phyloP scores from a whole-genome alignment of 2,329 filamentous ascomycete genomes.

The Monilinia polystroma region DNA sequence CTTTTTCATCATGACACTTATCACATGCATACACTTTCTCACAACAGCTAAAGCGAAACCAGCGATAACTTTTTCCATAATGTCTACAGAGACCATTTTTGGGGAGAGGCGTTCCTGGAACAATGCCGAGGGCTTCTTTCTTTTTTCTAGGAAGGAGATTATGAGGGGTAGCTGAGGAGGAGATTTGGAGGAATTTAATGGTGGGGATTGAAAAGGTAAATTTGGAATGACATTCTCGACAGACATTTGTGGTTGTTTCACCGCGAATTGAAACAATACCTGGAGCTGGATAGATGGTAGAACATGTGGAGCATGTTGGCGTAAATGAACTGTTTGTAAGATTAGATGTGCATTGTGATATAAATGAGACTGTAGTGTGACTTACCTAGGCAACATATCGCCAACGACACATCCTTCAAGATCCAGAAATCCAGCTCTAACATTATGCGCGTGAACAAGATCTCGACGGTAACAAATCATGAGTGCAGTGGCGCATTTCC shows the following conservation, averaged over 20 bases:
- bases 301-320: conserved; percentile 76
- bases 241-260: conserved; percentile 71
- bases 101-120: conserved; percentile 56
- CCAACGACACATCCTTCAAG: conserved; percentile 70
- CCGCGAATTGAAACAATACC: conserved; percentile 72
- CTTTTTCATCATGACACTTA: conserved; percentile 70
- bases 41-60: conserved; percentile 67
- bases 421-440: conserved; percentile 77
- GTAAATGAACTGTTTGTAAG: conserved; percentile 62
- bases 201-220: conserved; percentile 79
- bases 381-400: conserved; percentile 70
- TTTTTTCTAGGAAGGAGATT: conserved; percentile 46
- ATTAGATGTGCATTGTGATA: conserved; percentile 4
- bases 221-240: conserved; percentile 74
- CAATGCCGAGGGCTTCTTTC: conserved; percentile 56
- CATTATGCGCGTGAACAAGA: conserved; percentile 69
- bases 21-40: conserved; percentile 60
- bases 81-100: conserved; percentile 55
- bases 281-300: conserved; percentile 58
- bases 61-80: conserved; percentile 59
- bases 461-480: conserved; percentile 61
- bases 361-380: conserved; percentile 25
- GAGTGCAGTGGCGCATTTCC: conserved; percentile 56
- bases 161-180: conserved; percentile 46
- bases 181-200: conserved; percentile 73